Percentiles rank a stretch among this genome's conserved stretches.
phyloP scores from a whole-genome alignment of 1,284 basidiomycete species.

The Melampsora americana region DNA sequence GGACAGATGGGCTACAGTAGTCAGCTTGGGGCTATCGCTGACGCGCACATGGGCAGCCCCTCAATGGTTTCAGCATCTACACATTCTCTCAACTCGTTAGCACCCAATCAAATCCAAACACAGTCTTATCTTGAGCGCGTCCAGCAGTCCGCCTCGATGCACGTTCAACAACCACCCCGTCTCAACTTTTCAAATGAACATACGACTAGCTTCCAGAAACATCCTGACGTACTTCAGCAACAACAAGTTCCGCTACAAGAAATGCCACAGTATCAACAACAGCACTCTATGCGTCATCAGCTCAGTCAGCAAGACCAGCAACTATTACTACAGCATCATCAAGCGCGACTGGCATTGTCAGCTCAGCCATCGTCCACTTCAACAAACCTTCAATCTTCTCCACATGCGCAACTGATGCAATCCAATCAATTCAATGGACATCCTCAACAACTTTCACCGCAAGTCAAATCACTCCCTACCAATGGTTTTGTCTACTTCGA shows the following conservation, averaged over 20 bases:
- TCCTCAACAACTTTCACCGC: not conserved
- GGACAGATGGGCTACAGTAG: conserved; percentile 20
- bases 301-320: not conserved
- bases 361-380: not conserved
- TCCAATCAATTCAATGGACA: not conserved
- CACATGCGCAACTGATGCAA: not conserved
- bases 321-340: not conserved
- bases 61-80: not conserved
- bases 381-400: not conserved
- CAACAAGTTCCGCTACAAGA: conserved; percentile 14
- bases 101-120: conserved; percentile 8
- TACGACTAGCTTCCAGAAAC: no score
- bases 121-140: not conserved
- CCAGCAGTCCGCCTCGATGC: not conserved
- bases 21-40: conserved; percentile 41
- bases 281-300: not conserved
- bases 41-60: conserved; percentile 43
- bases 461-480: not conserved
- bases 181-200: conserved; percentile 5
- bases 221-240: not conserved
- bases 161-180: conserved; percentile 16
- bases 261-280: not conserved
- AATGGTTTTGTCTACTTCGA: not conserved
- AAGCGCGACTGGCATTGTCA: not conserved
- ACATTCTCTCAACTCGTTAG: not conserved